Evolutionary conservation across 179 eudicot species (phyloP), one percentile per base, ranked within the genome.

Genomic region (Heliamphora ciliata): DNA sequence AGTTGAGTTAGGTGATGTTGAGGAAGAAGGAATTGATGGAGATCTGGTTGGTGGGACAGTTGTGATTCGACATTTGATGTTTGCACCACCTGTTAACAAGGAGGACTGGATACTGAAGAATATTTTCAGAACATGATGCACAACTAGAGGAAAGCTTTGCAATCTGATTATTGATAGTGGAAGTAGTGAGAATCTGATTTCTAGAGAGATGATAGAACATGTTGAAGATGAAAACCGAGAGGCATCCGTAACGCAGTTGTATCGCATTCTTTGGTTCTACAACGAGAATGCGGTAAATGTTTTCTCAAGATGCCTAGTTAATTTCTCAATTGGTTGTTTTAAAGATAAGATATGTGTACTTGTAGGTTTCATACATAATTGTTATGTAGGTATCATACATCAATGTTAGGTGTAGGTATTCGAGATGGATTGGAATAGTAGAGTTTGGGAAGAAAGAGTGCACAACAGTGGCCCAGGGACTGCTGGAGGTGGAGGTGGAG

Each of bases 151-250:
- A n/a, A 74, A 74, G 40, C 59, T 72, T 48, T 74, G 60, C 59
- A 74, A 74, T 14, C 5, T 74, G 40, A 74, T 74, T 51, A 74
- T 74, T 74, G 46, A 74, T 7, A 18, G 46, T 5, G 60, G 59
- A 6, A 74, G 77, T 6, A 50, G 44, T 8, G 44, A 50, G 48
- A 74, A 74, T n/a, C 46, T 74, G 44, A 60, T 74, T 50, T 47
- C 77, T n/a, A 60, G 17, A 74, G 77, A 74, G 60, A 74, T 74
- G 77, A 60, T 74, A 4, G 60, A 31, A 74, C 55, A 74, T n/a
- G n/a, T 17, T 74, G 77, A 74, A 74, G 61, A 40, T 74, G 6
- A 14, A 74, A 24, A 52, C 77, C 1, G 60, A n/a, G 40, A 52
- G 17, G 17, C 60, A 74, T 18, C 59, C 46, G 2, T 60, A 74